Evolutionary conservation across 148 eudicot species (phyloP).

Genomic region (Cornus controversa): DNA sequence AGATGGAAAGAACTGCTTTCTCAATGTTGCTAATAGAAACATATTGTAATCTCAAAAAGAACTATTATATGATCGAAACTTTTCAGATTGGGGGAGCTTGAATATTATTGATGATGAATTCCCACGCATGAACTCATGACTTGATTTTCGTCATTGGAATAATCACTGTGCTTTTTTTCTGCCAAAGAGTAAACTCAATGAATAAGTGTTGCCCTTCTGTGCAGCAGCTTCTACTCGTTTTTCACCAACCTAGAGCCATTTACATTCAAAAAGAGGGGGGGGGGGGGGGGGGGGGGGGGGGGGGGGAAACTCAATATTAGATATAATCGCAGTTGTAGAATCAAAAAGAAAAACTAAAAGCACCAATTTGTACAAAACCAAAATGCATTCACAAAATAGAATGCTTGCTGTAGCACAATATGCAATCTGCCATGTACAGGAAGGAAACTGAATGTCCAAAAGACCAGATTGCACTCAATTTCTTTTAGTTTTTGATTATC

Average conservation of each 20-base stretch:
- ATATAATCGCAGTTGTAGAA: background rate
- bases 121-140: background rate
- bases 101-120: background rate
- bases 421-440: too few relatives aligned
- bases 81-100: background rate
- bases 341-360: too few relatives aligned
- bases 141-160: background rate
- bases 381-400: background rate
- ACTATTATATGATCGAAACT: background rate
- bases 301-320: too few relatives aligned
- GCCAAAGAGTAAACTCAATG: conserved; percentile 64
- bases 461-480: too few relatives aligned
- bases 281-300: too few relatives aligned
- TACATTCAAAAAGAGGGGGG: too few relatives aligned
- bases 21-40: background rate
- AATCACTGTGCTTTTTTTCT: conserved; percentile 28
- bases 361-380: too few relatives aligned
- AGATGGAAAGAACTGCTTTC: background rate
- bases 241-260: conserved; percentile 57
- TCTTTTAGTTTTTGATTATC: too few relatives aligned
- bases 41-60: background rate
- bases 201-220: conserved; percentile 62
- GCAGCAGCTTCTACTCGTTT: conserved; percentile 79
- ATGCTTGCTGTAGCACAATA: background rate
- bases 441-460: background rate